These are phyloP conservation scores for Podila epicladia DNA, from an alignment of 192 early-diverging fungal genomes.

Conservation along the genomic window DNA sequence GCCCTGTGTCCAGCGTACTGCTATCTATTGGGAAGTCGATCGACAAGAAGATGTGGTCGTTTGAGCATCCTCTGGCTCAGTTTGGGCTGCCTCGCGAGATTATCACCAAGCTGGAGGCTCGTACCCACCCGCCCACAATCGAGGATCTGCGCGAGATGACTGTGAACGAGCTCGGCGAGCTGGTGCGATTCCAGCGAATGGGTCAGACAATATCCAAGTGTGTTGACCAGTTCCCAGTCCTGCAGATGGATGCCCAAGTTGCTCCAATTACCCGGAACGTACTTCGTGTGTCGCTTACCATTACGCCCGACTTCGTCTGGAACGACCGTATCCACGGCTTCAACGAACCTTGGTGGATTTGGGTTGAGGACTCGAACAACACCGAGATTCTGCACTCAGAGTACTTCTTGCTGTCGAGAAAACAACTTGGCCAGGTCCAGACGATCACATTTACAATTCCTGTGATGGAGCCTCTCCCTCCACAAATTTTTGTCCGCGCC, in stretches of 20 bases:
- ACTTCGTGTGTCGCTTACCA: slow-evolving; percentile 81
- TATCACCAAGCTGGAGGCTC: slow-evolving; percentile 76
- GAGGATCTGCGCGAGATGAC: slow-evolving; percentile 88
- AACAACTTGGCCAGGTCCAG: slow-evolving; percentile 72
- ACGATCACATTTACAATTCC: slow-evolving; percentile 90
- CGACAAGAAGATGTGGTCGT: slow-evolving; percentile 92
- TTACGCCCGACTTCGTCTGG: slow-evolving; percentile 93
- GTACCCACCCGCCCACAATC: slow-evolving; percentile 56
- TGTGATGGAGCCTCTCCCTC: slow-evolving; percentile 88
- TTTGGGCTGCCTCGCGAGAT: slow-evolving; percentile 82
- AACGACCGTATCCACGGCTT: slow-evolving; percentile 92
- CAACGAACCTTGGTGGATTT: slow-evolving; percentile 95
- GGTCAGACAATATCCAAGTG: slow-evolving; percentile 77
- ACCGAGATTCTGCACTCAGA: slow-evolving; percentile 94
- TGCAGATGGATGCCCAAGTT: slow-evolving; percentile 83
- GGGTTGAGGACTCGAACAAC: slow-evolving; percentile 93
- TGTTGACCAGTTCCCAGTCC: slow-evolving; percentile 86
- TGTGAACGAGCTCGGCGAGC: slow-evolving; percentile 83
- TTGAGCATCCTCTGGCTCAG: slow-evolving; percentile 89
- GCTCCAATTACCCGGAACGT: slow-evolving; percentile 96
- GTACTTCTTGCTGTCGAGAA: slow-evolving; percentile 83
- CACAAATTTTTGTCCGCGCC: slow-evolving; percentile 93
- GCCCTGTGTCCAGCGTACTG: slow-evolving; percentile 78
- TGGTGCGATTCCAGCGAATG: slow-evolving; percentile 84
- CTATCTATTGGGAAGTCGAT: slow-evolving; percentile 89